Evolutionary conservation across 2,329 filamentous ascomycete species (phyloP).

Genomic region (Penicillium sp.): DNA sequence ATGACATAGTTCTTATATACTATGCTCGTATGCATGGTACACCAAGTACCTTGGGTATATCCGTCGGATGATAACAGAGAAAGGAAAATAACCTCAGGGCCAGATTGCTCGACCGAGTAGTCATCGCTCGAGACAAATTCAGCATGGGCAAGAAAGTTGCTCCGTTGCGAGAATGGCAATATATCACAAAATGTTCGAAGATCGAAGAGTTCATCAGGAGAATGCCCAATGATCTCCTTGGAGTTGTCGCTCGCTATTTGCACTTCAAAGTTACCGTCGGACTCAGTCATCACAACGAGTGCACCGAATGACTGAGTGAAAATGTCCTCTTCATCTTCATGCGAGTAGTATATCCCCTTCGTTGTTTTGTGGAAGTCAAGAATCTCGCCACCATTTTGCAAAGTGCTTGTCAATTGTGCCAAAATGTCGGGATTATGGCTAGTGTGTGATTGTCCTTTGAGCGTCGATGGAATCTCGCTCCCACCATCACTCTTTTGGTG

Average conservation of each 20-base stretch:
- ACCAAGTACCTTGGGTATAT: constrained; percentile 70
- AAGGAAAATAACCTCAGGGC: constrained; percentile 79
- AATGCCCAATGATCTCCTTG: constrained; percentile 67
- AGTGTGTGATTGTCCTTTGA: not conserved
- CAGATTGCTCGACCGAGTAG: constrained; percentile 67
- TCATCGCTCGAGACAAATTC: constrained; percentile 80
- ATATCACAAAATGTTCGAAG: constrained; percentile 75
- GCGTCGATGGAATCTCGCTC: not conserved
- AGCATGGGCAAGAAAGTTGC: constrained; percentile 76
- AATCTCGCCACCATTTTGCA: constrained; percentile 5
- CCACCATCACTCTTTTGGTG: constrained; percentile 4
- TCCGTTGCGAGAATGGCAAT: constrained; percentile 73
- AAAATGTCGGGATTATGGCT: not conserved
- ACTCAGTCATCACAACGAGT: constrained; percentile 67
- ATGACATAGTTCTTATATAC: constrained; percentile 67
- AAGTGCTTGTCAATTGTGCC: not conserved
- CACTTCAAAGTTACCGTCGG: constrained; percentile 63
- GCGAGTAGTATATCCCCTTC: constrained; percentile 5
- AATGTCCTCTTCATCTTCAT: constrained; percentile 61
- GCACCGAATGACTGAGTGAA: constrained; percentile 76
- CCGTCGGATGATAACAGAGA: constrained; percentile 58
- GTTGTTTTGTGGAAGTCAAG: constrained; percentile 4
- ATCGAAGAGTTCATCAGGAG: constrained; percentile 69
- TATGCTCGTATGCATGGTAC: constrained; percentile 74
- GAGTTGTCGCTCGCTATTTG: constrained; percentile 78